Conservation (phyloP, 352 stramenopile genomes). For the Phytophthora syringae region DNA sequence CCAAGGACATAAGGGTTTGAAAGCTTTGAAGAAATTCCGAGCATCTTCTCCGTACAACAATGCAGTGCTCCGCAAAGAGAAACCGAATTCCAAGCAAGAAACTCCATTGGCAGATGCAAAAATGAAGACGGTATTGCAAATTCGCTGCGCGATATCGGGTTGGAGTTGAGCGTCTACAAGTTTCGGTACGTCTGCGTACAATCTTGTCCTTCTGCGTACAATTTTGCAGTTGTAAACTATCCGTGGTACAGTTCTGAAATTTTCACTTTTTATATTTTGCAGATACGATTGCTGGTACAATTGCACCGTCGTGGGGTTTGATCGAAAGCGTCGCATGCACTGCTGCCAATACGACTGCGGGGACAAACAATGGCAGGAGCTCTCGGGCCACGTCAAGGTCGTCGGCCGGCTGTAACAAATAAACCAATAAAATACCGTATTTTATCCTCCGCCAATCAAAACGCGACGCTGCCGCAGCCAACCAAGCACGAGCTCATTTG, state of each 20-base stretch:
- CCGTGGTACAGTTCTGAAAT: background rate
- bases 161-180: conserved; percentile 73
- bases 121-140: conserved; percentile 40
- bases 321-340: conserved; percentile 73
- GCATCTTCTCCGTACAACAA: conserved; percentile 63
- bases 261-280: background rate
- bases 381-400: conserved; percentile 52
- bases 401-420: conserved; percentile 21
- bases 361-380: conserved; percentile 84
- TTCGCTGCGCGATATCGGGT: conserved; percentile 69
- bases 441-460: too few species aligned
- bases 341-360: conserved; percentile 85
- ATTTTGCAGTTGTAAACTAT: too few species aligned
- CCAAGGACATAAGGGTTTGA: conserved; percentile 71
- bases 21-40: conserved; percentile 69
- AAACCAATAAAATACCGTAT: too few species aligned
- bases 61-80: conserved; percentile 8
- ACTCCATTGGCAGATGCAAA: conserved; percentile 11
- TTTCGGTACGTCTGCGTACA: conserved; percentile 47
- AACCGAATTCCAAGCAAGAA: conserved; percentile 16
- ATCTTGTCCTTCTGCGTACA: too few species aligned
- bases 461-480: too few species aligned
- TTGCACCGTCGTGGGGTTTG: conserved; percentile 78
- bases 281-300: conserved; percentile 87
- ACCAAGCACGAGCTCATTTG: too few species aligned